phyloP scores from a whole-genome alignment of 129 eudicot genomes.

The Mikania micrantha region DNA sequence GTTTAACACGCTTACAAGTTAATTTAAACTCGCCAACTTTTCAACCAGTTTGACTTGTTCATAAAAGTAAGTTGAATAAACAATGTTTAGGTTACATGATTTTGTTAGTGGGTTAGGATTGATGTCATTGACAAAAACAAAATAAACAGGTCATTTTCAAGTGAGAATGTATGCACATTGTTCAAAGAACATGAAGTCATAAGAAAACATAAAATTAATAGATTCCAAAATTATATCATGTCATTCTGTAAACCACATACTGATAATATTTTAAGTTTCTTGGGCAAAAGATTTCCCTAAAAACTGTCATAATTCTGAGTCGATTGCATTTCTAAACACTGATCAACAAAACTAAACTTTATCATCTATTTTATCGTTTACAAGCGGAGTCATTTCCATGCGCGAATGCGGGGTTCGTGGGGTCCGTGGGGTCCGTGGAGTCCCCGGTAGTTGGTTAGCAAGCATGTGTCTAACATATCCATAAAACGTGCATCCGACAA shows the following conservation, averaged over 20 bases:
- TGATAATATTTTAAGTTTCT: slow-evolving; percentile 13
- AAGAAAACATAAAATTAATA: slow-evolving; percentile 1
- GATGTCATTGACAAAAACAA: too few relatives aligned
- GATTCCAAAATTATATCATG: slow-evolving; percentile 22
- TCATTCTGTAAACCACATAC: slow-evolving; percentile 20
- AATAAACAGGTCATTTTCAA: too few relatives aligned
- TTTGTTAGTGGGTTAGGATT: too few relatives aligned
- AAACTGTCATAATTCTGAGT: slow-evolving; percentile 25
- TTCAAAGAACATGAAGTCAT: neutral
- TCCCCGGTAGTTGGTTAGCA: slow-evolving; percentile 61
- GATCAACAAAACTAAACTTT: slow-evolving; percentile 47
- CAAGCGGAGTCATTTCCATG: slow-evolving; percentile 66
- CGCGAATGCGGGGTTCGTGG: slow-evolving; percentile 74
- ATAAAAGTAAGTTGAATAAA: too few relatives aligned
- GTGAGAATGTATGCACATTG: too few relatives aligned
- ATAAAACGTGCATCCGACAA: slow-evolving; percentile 86
- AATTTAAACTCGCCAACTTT: too few relatives aligned
- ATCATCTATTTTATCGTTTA: slow-evolving; percentile 81
- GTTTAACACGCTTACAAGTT: too few relatives aligned
- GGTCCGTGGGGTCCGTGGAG: slow-evolving; percentile 82
- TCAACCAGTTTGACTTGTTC: too few relatives aligned
- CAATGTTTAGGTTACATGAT: too few relatives aligned
- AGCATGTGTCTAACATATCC: slow-evolving; percentile 86
- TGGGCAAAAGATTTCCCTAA: slow-evolving; percentile 17
- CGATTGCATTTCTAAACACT: slow-evolving; percentile 25